Conservation (phyloP, 768 basidiomycete genomes). For the Phylloporus rhodoxanthus region DNA sequence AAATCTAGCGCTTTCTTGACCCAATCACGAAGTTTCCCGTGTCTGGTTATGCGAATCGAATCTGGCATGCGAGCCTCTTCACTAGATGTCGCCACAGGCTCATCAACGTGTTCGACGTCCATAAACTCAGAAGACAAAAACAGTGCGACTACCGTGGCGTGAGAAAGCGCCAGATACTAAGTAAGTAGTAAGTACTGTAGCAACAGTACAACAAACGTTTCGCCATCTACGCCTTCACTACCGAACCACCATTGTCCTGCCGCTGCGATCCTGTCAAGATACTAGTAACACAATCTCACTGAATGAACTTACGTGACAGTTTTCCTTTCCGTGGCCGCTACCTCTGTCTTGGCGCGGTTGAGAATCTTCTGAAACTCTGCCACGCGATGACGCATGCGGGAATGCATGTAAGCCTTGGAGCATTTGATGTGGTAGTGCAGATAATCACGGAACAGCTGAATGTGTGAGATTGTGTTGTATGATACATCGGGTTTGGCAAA, state of each 20-base stretch:
- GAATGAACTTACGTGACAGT: slow-evolving; percentile 65
- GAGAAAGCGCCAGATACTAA: slow-evolving; percentile 9
- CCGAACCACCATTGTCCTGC: slow-evolving; percentile 52
- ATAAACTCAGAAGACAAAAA: slow-evolving; percentile 2
- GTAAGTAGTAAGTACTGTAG: no score
- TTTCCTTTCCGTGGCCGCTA: slow-evolving; percentile 74
- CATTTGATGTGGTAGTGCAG: slow-evolving; percentile 99
- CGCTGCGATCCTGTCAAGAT: slow-evolving; percentile 33
- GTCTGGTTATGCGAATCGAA: slow-evolving; percentile 47
- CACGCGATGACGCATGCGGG: slow-evolving; percentile 89
- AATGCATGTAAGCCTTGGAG: slow-evolving; percentile 99
- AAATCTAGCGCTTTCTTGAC: slow-evolving; percentile 49
- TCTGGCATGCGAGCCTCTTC: slow-evolving; percentile 16
- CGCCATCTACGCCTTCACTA: slow-evolving; percentile 22
- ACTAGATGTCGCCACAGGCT: slow-evolving; percentile 1
- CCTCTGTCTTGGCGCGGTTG: slow-evolving; percentile 94
- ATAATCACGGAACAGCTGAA: slow-evolving; percentile 96
- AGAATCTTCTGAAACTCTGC: slow-evolving; percentile 94
- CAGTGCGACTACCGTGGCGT: slow-evolving; percentile 11
- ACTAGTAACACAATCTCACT: background rate
- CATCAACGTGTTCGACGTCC: slow-evolving; percentile 9
- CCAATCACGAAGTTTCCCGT: slow-evolving; percentile 50
- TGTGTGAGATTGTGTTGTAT: slow-evolving; percentile 80
- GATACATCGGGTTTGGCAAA: slow-evolving; percentile 69
- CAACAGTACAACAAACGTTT: no score